Base-by-base conservation (phyloP, 2,329 filamentous ascomycete species). In the Xylaria sp. region DNA sequence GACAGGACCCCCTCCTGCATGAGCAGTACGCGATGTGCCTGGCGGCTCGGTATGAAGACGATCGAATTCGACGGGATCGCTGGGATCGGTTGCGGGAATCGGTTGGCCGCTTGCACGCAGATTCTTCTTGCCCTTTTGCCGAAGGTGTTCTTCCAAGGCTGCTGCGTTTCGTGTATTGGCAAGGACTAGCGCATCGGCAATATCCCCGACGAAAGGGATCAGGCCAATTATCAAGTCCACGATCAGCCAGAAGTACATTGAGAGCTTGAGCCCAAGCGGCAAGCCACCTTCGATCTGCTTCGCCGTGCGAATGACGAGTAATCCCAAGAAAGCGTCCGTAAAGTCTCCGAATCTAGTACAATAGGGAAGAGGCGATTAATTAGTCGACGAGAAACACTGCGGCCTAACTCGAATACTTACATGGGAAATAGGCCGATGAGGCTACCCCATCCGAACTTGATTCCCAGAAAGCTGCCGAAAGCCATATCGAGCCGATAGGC, bases 391-490 rank as follows among this genome's bases (percentile, higher is more conserved):
- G n/a, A 31, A 49, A 15, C 2, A 25, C 17, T 11, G 42, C n/a
- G 60, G 14, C 17, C n/a, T 4, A 8, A 47, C 56, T 46, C 59
- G 17, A 67, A 12, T 59, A 84, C 91, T 83, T 84, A 92, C 86
- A 86, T 86, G 70, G 95, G 95, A 57, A 98, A 77, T 7, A 98
- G 74, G 14, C 89, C 95, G 71, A 98, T 92, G 61, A 97, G 85
- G 70, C 89, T 91, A 54, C 91, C 87, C 92, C 93, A 97, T 57
- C 95, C 95, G 73, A 98, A 94, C 61, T 89, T 87, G 62, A 96
- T 84, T 45, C 93, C 92, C 67, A 90, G 86, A 73, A 92, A 86
- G 72, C 86, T 93, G 80, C 94, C 96, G 5, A 97, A 85, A 58
- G 85, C 87, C 82, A 92, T 90, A 77, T 98, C 95, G 25, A 97